A percentile compares a stretch with the other conserved stretches of the same genome.
These are phyloP conservation scores for Ceratobasidium sp. DNA, from an alignment of 1,284 basidiomycete species.

Conservation along the genomic window DNA sequence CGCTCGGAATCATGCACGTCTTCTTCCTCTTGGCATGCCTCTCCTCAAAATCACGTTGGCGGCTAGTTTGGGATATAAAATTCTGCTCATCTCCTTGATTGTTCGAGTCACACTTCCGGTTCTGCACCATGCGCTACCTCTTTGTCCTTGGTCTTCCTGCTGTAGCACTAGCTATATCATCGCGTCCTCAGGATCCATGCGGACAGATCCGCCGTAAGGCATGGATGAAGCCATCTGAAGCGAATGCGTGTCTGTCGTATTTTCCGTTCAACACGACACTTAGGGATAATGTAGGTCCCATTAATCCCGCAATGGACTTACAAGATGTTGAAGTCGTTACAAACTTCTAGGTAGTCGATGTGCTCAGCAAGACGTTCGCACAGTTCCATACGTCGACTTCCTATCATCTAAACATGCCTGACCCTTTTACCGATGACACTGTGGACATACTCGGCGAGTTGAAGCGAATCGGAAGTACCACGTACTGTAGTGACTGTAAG, in stretches of 20 bases:
- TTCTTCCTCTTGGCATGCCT: too few relatives aligned
- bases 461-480: conserved; percentile 62
- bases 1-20: too few relatives aligned
- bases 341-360: conserved; percentile 64
- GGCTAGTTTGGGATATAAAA: too few relatives aligned
- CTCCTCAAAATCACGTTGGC: too few relatives aligned
- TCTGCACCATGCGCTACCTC: too few relatives aligned
- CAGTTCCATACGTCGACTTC: conserved; percentile 71
- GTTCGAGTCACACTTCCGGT: too few relatives aligned
- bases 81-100: too few relatives aligned
- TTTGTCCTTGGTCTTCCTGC: too few relatives aligned
- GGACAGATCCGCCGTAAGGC: conserved; percentile 64
- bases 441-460: conserved; percentile 68
- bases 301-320: neutral
- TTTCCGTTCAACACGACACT: conserved; percentile 47
- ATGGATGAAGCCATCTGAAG: conserved; percentile 68
- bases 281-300: conserved; percentile 43
- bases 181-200: conserved; percentile 61
- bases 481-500: conserved; percentile 66
- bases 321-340: too few relatives aligned
- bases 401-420: conserved; percentile 68
- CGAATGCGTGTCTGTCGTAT: conserved; percentile 62
- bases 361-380: conserved; percentile 68
- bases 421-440: conserved; percentile 67
- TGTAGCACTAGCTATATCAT: too few relatives aligned